Percentiles rank a stretch among this genome's conserved stretches.
These are phyloP conservation scores for Trapa incisa DNA, from an alignment of 345 rosid genomes.

Conservation along the genomic window DNA sequence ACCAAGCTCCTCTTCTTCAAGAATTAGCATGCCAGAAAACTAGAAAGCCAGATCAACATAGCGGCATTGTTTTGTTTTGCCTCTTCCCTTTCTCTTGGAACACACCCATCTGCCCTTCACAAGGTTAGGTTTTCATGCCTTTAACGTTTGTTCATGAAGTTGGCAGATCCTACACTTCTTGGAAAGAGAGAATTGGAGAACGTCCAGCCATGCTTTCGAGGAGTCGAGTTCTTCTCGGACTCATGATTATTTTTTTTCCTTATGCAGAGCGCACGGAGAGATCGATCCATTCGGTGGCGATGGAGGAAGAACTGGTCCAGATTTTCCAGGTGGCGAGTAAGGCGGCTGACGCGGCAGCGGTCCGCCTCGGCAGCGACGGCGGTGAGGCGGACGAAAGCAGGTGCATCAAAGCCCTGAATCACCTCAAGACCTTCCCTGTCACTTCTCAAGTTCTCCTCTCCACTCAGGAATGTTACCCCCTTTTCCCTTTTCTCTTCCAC, in stretches of 20 bases:
- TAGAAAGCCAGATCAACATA: not conserved
- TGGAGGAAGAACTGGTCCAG: constrained; percentile 35
- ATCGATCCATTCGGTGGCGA: not conserved
- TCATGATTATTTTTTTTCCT: not conserved
- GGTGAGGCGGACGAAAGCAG: constrained; percentile 21
- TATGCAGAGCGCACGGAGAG: not conserved
- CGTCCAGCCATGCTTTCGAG: not conserved
- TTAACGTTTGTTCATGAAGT: not conserved
- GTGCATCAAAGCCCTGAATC: constrained; percentile 33
- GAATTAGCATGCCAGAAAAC: not conserved
- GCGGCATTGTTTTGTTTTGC: not conserved
- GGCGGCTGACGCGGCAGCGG: constrained; percentile 30
- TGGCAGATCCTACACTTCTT: not conserved
- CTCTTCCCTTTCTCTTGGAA: not conserved
- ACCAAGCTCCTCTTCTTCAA: not conserved
- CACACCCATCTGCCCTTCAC: not conserved
- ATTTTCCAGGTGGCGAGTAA: constrained; percentile 29
- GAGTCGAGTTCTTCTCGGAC: not conserved
- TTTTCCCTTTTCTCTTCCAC: not conserved
- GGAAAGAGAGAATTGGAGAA: not conserved
- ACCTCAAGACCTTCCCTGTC: constrained; percentile 23
- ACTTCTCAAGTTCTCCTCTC: constrained; percentile 25
- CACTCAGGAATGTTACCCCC: constrained; percentile 20
- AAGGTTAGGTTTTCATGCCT: not conserved
- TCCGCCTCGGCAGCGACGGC: constrained; percentile 6